Evolutionary conservation across 345 rosid species (phyloP).

Genomic region (Corymbia maculata): DNA sequence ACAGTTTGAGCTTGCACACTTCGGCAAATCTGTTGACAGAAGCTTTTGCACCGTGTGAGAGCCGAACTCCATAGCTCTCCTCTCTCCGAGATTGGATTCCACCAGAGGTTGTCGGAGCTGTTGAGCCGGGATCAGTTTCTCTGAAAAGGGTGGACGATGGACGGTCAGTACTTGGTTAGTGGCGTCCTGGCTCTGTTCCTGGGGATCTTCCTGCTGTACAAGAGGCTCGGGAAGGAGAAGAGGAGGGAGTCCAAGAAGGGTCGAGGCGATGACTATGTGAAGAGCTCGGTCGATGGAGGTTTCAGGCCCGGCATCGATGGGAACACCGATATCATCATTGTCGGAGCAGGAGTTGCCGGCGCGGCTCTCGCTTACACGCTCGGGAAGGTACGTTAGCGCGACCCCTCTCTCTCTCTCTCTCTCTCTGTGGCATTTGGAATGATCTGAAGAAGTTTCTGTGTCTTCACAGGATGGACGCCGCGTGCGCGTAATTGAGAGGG

Average conservation of each 20-base stretch:
- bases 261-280: not conserved
- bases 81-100: not conserved
- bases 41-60: not conserved
- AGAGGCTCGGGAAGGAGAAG: not conserved
- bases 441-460: not conserved
- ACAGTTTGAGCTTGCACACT: not conserved
- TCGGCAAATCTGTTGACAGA: not conserved
- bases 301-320: not conserved
- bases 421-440: not conserved
- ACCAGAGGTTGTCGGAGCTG: not conserved
- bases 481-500: conserved; percentile 54
- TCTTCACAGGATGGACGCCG: conserved; percentile 38
- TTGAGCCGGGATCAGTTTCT: not conserved
- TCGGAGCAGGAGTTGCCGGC: conserved; percentile 45
- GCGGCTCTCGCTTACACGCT: conserved; percentile 54
- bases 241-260: not conserved
- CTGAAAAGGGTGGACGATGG: not conserved
- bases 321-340: conserved; percentile 21
- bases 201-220: not conserved
- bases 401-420: not conserved
- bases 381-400: conserved; percentile 17
- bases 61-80: not conserved
- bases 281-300: not conserved
- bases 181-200: conserved; percentile 1
- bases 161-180: conserved; percentile 2